Evolutionary conservation across 306 rosid species (phyloP), one percentile per base, ranked within the genome.

Genomic region (Vicia villosa): DNA sequence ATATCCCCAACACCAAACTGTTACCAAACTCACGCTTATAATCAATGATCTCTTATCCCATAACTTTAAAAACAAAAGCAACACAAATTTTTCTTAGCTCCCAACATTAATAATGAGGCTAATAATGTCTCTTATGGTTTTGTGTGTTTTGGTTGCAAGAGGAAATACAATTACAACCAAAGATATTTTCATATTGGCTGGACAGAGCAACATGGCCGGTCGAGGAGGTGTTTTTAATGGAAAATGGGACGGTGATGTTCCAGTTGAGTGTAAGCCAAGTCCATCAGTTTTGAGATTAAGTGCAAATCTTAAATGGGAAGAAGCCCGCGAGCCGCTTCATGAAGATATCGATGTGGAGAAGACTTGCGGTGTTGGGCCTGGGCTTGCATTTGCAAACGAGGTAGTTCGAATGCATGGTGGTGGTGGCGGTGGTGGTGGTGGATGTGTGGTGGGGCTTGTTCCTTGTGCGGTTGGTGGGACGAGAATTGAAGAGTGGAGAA

Each of bases 171-270:
- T n/a, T 8, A 66, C 56, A 13, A 51, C 14, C 0, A 66, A 13
- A 55, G 80, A 74, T 73, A 74, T 88, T 0, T 86, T 86, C 67
- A 67, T 88, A n/a, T 70, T 88, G 8, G 89, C 76, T 1, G 95
- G 91, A 3, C 91, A 86, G 61, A 88, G 95, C 83, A 88, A 88
- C 86, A 88, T 88, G 89, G 91, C 87, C 6, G 95, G 95, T 0
- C 78, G 85, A 0, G 91, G 95, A 5, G 88, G 87, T 0, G 91
- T 88, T 16, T 8, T 2, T 0, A 58, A 28, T 1, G 74, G 80
- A 0, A 74, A 69, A 42, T 82, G 86, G 83, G 76, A 82, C 42
- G 75, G 80, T 0, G 16, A 70, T 9, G 76, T 82, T 10, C 91
- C 86, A 2, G 54, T 49, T 0, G 74, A 77, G 52, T 81, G 86